Percentiles rank a stretch among this genome's conserved stretches.
phyloP scores from a whole-genome alignment of 1,284 basidiomycete genomes.

The Laetiporus sulphureus region DNA sequence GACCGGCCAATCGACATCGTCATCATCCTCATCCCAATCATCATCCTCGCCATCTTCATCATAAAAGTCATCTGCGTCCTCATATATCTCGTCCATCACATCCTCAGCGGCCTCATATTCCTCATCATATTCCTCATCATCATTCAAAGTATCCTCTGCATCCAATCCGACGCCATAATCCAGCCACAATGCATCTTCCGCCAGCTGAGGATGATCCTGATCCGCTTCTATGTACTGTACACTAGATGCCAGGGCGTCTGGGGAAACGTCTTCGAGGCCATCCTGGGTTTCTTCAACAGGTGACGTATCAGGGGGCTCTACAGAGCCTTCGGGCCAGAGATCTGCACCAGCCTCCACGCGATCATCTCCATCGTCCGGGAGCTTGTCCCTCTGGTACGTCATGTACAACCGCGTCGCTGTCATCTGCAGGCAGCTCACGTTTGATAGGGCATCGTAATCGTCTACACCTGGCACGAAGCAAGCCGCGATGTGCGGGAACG shows the following conservation, averaged over 20 bases:
- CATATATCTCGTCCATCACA: neutral
- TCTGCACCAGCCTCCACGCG: no score
- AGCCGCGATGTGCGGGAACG: slow-evolving; percentile 26
- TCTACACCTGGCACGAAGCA: slow-evolving; percentile 23
- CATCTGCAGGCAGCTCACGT: slow-evolving; percentile 51
- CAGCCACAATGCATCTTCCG: neutral
- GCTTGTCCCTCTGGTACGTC: slow-evolving; percentile 13
- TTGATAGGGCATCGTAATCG: slow-evolving; percentile 30
- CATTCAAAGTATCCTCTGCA: neutral
- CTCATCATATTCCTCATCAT: neutral
- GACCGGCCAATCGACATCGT: no score
- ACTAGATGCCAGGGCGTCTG: neutral
- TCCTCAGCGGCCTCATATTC: neutral
- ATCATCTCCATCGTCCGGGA: neutral
- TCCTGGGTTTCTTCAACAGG: no score
- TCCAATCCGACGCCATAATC: neutral
- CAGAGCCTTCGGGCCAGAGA: no score
- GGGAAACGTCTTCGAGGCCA: neutral
- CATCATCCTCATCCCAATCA: no score
- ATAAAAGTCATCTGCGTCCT: neutral
- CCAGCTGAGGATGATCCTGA: neutral
- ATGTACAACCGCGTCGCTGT: slow-evolving; percentile 32
- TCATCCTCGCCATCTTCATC: no score
- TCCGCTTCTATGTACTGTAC: neutral
- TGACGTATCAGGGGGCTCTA: neutral